Conservation (phyloP, 768 basidiomycete genomes). For the Mrakia gelida region DNA sequence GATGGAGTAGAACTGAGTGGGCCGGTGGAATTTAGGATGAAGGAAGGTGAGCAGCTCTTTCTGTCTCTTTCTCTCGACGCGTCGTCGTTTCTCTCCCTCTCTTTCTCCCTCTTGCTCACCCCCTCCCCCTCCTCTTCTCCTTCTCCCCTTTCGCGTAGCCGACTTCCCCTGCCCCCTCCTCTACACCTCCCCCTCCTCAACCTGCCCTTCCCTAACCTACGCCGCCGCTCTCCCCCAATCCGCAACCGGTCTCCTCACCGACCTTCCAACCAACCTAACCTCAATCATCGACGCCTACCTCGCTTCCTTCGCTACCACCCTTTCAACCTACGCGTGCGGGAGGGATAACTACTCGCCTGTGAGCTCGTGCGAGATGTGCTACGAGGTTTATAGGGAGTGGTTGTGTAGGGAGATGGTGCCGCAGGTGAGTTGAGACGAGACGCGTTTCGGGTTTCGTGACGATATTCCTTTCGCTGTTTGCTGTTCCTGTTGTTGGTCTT, state of each 20-base stretch:
- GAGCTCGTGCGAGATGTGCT: constrained; percentile 43
- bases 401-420: constrained; percentile 42
- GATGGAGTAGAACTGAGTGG: constrained; percentile 31
- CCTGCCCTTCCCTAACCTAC: constrained; percentile 42
- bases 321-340: constrained; percentile 42
- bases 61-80: neutral
- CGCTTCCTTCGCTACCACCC: constrained; percentile 40
- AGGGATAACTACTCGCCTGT: constrained; percentile 44
- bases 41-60: constrained; percentile 41
- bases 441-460: neutral
- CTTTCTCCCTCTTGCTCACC: too few species aligned
- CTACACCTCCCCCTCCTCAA: constrained; percentile 35
- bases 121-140: neutral
- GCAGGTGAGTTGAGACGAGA: neutral
- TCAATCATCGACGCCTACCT: constrained; percentile 36
- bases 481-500: neutral
- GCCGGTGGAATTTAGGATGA: constrained; percentile 43
- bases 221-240: constrained; percentile 39
- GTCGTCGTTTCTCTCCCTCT: neutral
- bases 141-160: constrained; percentile 25
- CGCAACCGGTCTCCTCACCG: constrained; percentile 33
- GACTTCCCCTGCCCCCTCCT: constrained; percentile 42
- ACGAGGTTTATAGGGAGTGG: constrained; percentile 43
- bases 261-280: constrained; percentile 34
- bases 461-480: neutral